Evolutionary conservation across 2,329 filamentous ascomycete genomes (phyloP), one percentile per base, ranked within the genome.

Genomic region (Ustilaginoidea virens): DNA sequence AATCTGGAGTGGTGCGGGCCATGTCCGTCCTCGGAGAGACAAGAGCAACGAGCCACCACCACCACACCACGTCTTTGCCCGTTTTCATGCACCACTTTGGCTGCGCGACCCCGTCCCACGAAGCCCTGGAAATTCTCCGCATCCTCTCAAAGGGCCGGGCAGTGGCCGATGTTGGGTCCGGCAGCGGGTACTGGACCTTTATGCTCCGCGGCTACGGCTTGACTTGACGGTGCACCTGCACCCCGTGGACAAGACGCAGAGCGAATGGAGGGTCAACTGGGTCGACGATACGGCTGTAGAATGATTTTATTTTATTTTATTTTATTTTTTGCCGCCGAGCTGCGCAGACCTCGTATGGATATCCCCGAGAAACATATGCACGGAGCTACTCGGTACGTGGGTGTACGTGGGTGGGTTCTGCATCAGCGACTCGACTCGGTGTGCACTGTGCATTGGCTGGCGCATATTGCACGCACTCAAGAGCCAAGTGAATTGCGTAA

Each of bases 41-140:
- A 16, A 61, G 66, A 4, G 61, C 58, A 29, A 63, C 60, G 34
- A 67, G 65, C 28, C 79, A 85, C 51, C 75, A 78, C 40, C 59
- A n/a, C n/a, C n/a, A n/a, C n/a, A n/a, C n/a, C n/a, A n/a, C n/a
- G n/a, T n/a, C 80, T 5, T 61, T 83, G 7, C 78, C 78, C 2
- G 58, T 83, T 12, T 61, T 82, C 31, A 83, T 82, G 63, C 78
- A 83, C 52, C 78, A 85, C 50, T 83, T 83, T 48, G 77, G 77
- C 28, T 85, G 78, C 52, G 67, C 69, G 2, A 72, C 72, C 13
- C 79, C 79, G 0, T 69, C 66, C 7, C 75, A 77, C 47, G 74
- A 81, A 40, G 60, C 67, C 2, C 54, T 85, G 9, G 56, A 65
- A 36, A 55, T 77, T 14, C 60, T 83, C 18, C 62, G 61, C 20